phyloP scores from a whole-genome alignment of 2,329 filamentous ascomycete genomes.

The Chalaropsis ovoidea region DNA sequence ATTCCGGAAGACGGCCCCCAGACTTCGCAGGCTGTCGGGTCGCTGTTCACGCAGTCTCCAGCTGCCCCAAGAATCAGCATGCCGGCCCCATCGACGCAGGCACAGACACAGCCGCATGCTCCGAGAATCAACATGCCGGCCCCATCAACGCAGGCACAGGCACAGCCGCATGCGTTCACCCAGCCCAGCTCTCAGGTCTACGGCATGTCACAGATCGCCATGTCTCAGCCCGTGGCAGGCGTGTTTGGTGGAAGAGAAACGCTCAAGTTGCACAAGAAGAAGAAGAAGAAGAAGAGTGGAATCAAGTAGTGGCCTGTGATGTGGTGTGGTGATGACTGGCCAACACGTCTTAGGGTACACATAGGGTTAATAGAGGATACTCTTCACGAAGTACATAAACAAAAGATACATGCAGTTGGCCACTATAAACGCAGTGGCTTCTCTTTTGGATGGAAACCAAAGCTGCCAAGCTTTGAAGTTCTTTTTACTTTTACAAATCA shows the following conservation, averaged over 20 bases:
- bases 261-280: slow-evolving; percentile 32
- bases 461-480: no score
- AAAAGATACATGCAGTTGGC: neutral
- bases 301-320: slow-evolving; percentile 32
- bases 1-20: slow-evolving; percentile 11
- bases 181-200: slow-evolving; percentile 13
- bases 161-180: neutral
- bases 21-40: slow-evolving; percentile 22
- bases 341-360: slow-evolving; percentile 1
- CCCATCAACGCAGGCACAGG: neutral
- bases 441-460: no score
- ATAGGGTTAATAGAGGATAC: slow-evolving; percentile 11
- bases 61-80: slow-evolving; percentile 30
- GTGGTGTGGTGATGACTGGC: neutral
- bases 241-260: slow-evolving; percentile 36
- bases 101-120: slow-evolving; percentile 26
- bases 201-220: slow-evolving; percentile 30
- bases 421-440: no score
- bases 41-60: slow-evolving; percentile 31
- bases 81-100: neutral
- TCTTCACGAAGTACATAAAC: neutral
- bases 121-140: slow-evolving; percentile 26
- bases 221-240: slow-evolving; percentile 41
- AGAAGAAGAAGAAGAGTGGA: slow-evolving; percentile 39
- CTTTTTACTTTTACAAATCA: no score